A percentile compares a stretch with the other conserved stretches of the same genome.
These are phyloP conservation scores for Pseudocercospora fijiensis DNA, from an alignment of 2,329 filamentous ascomycete genomes.

Conservation along the genomic window DNA sequence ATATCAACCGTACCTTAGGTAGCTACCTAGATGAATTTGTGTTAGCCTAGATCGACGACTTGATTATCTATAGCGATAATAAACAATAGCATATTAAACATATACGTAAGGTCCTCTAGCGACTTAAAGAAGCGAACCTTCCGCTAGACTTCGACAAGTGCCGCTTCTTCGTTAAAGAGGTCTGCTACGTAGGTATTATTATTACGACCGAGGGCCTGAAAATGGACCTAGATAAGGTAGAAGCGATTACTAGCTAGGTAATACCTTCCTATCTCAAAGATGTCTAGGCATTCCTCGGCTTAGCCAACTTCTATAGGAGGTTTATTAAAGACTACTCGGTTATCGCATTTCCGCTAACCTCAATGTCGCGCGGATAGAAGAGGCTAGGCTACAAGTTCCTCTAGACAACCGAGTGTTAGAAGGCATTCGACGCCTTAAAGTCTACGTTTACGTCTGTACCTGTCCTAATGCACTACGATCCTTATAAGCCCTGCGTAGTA, in stretches of 20 bases:
- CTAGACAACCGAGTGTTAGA: background rate
- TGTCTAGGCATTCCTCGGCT: constrained; percentile 1
- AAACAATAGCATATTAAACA: background rate
- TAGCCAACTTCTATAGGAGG: no score
- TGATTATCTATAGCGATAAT: background rate
- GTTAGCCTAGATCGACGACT: background rate
- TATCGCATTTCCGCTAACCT: no score
- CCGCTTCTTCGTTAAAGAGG: background rate
- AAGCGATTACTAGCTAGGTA: background rate
- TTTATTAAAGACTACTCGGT: background rate
- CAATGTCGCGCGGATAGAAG: no score
- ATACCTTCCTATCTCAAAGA: background rate
- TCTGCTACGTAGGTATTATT: background rate
- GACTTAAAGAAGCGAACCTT: background rate
- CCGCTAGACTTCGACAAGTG: background rate
- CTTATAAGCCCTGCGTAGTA: background rate
- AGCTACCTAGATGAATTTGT: background rate
- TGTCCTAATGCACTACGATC: constrained; percentile 1
- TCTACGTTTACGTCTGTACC: background rate
- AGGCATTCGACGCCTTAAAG: background rate
- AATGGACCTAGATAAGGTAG: background rate
- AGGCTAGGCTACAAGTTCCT: no score
- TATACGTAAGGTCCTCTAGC: background rate
- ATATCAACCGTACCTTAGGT: background rate
- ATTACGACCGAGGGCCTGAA: background rate